A percentile compares a stretch with the other conserved stretches of the same genome.
Evolutionary conservation across 2,329 filamentous ascomycete genomes (phyloP).

Genomic region (Madurella fahalii): DNA sequence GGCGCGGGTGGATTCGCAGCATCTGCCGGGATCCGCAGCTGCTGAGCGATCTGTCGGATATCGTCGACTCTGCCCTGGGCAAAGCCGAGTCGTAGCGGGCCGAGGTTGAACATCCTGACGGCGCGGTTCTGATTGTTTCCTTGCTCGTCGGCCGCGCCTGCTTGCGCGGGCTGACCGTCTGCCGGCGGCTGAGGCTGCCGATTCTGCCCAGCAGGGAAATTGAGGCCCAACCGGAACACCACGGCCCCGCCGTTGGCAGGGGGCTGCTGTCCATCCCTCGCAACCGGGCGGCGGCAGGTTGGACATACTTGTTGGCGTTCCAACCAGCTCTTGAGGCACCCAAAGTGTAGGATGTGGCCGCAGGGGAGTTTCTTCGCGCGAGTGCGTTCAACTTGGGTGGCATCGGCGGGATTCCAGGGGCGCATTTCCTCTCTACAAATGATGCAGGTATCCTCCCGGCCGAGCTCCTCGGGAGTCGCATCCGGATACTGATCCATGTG

Average conservation of each 20-base stretch:
- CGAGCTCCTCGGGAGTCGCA: conserved; percentile 80
- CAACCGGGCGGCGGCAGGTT: conserved; percentile 83
- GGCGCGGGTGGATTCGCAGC: conserved; percentile 19
- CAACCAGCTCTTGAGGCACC: conserved; percentile 93
- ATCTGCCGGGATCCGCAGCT: conserved; percentile 48
- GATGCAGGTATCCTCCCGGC: conserved; percentile 88
- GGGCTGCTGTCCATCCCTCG: conserved; percentile 47
- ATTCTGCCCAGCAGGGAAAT: conserved; percentile 32
- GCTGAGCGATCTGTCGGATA: conserved; percentile 63
- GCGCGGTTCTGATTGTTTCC: conserved; percentile 34
- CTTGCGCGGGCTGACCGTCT: conserved; percentile 31
- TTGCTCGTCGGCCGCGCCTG: conserved; percentile 24
- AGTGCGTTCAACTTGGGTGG: conserved; percentile 73
- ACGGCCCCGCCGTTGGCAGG: conserved; percentile 35
- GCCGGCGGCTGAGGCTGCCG: conserved; percentile 30
- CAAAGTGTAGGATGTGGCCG: conserved; percentile 90
- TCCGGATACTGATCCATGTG: conserved; percentile 96
- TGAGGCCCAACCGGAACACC: conserved; percentile 32
- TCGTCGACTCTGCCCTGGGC: conserved; percentile 64
- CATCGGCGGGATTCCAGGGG: conserved; percentile 62
- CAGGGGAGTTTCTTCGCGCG: conserved; percentile 95
- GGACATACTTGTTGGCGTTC: conserved; percentile 97
- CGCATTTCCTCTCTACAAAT: conserved; percentile 97
- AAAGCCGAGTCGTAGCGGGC: conserved; percentile 71
- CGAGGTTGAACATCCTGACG: conserved; percentile 46